Evolutionary conservation across 805 yeast species (phyloP), one percentile per base, ranked within the genome.

Genomic region (Candida nanaspora): DNA sequence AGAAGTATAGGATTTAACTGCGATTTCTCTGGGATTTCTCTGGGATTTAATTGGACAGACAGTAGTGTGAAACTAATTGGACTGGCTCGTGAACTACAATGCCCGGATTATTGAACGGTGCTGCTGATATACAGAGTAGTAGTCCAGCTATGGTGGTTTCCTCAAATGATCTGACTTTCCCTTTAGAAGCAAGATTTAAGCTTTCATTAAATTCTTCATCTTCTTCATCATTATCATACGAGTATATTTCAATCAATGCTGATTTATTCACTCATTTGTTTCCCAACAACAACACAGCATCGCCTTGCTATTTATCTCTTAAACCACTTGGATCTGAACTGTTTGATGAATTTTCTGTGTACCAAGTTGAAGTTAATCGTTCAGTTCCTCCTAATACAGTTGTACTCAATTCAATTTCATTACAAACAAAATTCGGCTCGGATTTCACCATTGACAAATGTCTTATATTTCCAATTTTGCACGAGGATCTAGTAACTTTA

Each of bases 381-480:
- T 36, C 42, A 1, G 46, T 62, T 8, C 53, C 51, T 0, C 44
- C 49, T 2, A 53, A 59, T 35, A 51, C 63, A 13, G 63, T 74
- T 2, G 62, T 57, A 25, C 55, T 74, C 36, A 57, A 65, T 29
- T 71, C 72, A 48, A 56, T 65, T 33, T 43, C 66, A 25, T 48
- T 62, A 19, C 55, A 74, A 27, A 43, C 52, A 31, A 45, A 48
- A 13, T 65, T 61, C 38, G 65, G 64, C 2, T 53, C 58, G 19
- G 60, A 65, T 34, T 62, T 75, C 50, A 74, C 79, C 0, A 46
- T 76, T 20, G 66, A 64, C 25, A 47, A 54, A 3, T 66, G 72
- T 23, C 46, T 64, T 4, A 49, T 74, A 7, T 65, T 57, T 33
- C 56, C 68, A 2, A 55, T 73, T 3, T 28, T 36, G 7, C 11